Base-by-base conservation (phyloP, 331 rosid genomes). In the Pyrus hybrid region DNA sequence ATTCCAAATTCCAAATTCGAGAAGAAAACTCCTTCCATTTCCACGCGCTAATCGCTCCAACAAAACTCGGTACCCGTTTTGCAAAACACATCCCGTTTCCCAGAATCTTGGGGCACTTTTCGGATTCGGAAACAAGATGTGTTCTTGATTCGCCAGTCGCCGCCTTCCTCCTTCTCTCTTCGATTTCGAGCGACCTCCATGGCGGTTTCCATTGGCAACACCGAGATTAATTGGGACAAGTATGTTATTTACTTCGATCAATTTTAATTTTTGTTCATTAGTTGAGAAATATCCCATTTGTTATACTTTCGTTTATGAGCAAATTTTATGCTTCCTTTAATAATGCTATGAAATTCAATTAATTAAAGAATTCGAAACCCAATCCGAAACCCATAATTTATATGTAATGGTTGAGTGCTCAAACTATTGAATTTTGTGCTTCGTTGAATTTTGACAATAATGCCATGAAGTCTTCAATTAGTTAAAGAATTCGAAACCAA, bases 211-310 rank as follows among this genome's bases (percentile, higher is more conserved):
- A 83, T 87, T 54, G 96, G 91, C 65, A 93, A 85, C 35, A 80
- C 97, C 63, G 99, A 92, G 85, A 90, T 94, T 64, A 92, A 94
- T 82, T 94, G 99, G 99, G 99, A 94, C 86, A 92, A 92, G 99
- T 91, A 86, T 41, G 86, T 18, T 41, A 35, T 63, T 74, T 76
- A 6, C 45, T 64, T 80, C 22, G 32, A 66, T 30, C 35, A 5
- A 9, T 56, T 62, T 62, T 6, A 5, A 22, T 25, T 58, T 58
- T 79, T 56, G 68, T 57, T 26, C 3, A 60, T 78, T 45, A 43
- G 2, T 47, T 67, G n/a, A 25, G 53, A 33, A 6, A 11, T 41
- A 5, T 70, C 28, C 30, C 14, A 43, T 62, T 22, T 12, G 29
- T 72, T 32, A 53, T 70, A 1, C 5, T 73, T 3, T 41, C 45